A percentile compares a stretch with the other conserved stretches of the same genome.
Evolutionary conservation across 352 stramenopile species (phyloP).

Genomic region (Globisporangium sylvaticum): DNA sequence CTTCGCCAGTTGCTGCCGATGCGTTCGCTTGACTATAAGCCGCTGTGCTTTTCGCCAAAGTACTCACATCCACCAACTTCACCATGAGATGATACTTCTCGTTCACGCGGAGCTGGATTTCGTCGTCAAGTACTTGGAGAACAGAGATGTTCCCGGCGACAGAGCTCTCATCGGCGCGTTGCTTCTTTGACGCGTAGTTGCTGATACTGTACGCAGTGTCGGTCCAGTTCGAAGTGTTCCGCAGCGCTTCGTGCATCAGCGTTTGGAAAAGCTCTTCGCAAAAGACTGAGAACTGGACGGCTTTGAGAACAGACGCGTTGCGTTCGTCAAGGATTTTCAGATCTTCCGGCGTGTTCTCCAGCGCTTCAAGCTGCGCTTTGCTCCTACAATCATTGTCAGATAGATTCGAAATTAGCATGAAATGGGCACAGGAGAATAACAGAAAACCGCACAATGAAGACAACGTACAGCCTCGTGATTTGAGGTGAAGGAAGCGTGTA

Average conservation of each 20-base stretch:
- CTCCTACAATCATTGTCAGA: constrained; percentile 27
- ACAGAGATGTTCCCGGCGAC: constrained; percentile 49
- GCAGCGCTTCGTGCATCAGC: constrained; percentile 77
- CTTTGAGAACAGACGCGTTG: constrained; percentile 68
- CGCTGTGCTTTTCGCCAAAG: constrained; percentile 17
- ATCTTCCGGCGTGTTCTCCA: constrained; percentile 65
- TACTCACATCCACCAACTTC: constrained; percentile 64
- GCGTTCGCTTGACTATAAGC: background rate
- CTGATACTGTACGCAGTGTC: constrained; percentile 62
- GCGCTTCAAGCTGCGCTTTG: constrained; percentile 45
- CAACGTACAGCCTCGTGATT: constrained; percentile 42
- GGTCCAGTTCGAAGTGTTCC: constrained; percentile 60
- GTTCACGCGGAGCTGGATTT: constrained; percentile 74
- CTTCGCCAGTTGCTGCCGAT: background rate
- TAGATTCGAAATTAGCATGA: background rate
- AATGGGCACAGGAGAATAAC: background rate
- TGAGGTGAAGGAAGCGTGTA: constrained; percentile 43
- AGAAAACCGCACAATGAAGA: background rate
- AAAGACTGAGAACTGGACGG: constrained; percentile 84
- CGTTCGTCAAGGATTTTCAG: constrained; percentile 55
- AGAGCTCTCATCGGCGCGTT: constrained; percentile 39
- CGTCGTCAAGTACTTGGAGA: constrained; percentile 76
- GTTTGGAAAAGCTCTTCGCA: constrained; percentile 85
- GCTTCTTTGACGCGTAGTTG: constrained; percentile 53
- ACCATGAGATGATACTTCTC: constrained; percentile 71